Evolutionary conservation across 1,284 basidiomycete species (phyloP), one percentile per base, ranked within the genome.

Genomic region (Inonotus obliquus): DNA sequence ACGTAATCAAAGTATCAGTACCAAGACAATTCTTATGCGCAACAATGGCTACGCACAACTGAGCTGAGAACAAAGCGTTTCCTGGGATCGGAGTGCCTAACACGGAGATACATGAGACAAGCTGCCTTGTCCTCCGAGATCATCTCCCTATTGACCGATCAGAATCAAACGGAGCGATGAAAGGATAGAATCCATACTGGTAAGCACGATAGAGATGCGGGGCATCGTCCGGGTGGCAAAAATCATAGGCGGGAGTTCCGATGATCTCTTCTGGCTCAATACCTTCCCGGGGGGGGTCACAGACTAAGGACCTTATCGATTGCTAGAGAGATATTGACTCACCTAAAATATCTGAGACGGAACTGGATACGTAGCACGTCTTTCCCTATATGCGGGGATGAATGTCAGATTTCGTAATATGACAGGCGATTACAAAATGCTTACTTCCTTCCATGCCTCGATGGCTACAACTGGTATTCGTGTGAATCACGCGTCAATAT

Each of bases 181-280:
- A 29, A 56, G 51, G 44, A 9, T n/a, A 38, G 19, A 60, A 14
- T 63, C 70, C 79, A 37, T 67, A 88, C 86, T 86, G 87, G 70
- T 91, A 88, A 39, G 90, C 74, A 63, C 79, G 76, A 67, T 81
- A 81, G 21, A 87, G 81, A 37, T 81, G 78, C 17, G 79, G 71
- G 65, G 84, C 84, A 69, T 91, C 89, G 44, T 91, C 88, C 4
- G 87, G 87, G 69, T 91, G 87, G 23, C 89, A 86, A 63, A 91
- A 83, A 61, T 87, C 82, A 38, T 89, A 76, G 2, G 85, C 86
- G 1, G 86, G 80, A 21, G 75, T 77, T 1, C 85, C 85, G 59
- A 88, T 77, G 63, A 90, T 77, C 67, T 91, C 89, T 59, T 77
- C 74, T 2, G 86, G 83, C 65, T 90, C 87, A 67, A 80, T 91